These are phyloP conservation scores for Imleria badia DNA, from an alignment of 768 basidiomycete genomes.

Conservation along the genomic window DNA sequence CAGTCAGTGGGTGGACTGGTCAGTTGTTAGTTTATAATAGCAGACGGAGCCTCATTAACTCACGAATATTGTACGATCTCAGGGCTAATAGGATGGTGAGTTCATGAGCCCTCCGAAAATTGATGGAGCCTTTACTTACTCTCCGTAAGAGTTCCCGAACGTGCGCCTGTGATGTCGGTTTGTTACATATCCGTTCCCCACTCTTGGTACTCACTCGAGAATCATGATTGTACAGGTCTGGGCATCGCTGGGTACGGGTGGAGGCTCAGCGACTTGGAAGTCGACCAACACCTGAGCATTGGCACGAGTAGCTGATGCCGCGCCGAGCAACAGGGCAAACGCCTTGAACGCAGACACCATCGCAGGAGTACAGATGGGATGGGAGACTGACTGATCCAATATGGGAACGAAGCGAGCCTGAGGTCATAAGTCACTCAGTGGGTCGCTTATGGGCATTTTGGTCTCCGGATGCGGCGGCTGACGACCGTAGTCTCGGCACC, in stretches of 20 bases:
- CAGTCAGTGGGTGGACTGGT: constrained; percentile 70
- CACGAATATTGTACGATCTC: constrained; percentile 65
- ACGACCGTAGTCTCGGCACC: too few relatives aligned
- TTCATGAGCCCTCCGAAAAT: not conserved
- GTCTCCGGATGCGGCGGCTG: too few relatives aligned
- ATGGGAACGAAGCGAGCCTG: too few relatives aligned
- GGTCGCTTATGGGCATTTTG: too few relatives aligned
- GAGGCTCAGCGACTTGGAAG: constrained; percentile 76
- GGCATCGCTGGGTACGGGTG: constrained; percentile 58
- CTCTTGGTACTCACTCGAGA: constrained; percentile 47
- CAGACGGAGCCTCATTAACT: constrained; percentile 13
- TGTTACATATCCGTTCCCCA: not conserved
- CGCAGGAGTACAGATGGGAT: not conserved
- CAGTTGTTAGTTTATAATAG: not conserved
- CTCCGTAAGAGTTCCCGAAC: constrained; percentile 69
- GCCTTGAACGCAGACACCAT: constrained; percentile 23
- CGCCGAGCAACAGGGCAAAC: constrained; percentile 12
- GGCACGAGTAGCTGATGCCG: constrained; percentile 8
- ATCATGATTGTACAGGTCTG: constrained; percentile 66
- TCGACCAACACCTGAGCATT: constrained; percentile 40
- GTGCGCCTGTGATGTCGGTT: constrained; percentile 47
- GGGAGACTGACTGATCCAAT: not conserved
- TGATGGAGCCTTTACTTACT: constrained; percentile 40
- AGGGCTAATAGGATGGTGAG: constrained; percentile 39
- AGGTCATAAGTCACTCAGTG: too few relatives aligned